Evolutionary conservation across 2,329 filamentous ascomycete species (phyloP).

Genomic region (Pestalotiopsis sp.): DNA sequence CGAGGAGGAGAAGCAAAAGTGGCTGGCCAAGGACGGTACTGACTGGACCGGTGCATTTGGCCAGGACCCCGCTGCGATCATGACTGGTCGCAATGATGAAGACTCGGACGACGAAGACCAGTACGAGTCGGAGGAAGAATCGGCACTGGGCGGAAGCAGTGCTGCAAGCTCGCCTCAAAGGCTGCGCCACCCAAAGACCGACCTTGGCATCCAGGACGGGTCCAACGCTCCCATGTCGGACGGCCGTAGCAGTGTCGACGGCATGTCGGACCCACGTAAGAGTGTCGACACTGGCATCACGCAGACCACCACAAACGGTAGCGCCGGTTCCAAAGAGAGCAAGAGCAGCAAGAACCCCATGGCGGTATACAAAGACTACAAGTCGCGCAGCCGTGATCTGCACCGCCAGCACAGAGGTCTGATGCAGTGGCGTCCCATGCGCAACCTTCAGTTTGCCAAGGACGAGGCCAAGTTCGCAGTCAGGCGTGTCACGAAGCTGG

Average conservation of each 20-base stretch:
- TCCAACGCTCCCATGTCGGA: constrained; percentile 16
- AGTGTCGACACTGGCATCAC: constrained; percentile 22
- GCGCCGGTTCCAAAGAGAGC: constrained; percentile 26
- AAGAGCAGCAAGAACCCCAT: constrained; percentile 55
- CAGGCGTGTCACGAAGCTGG: constrained; percentile 74
- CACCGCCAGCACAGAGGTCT: constrained; percentile 85
- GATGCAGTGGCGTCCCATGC: constrained; percentile 94
- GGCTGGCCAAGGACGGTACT: constrained; percentile 78
- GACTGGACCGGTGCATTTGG: constrained; percentile 91
- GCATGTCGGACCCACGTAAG: neutral
- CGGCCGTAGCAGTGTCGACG: neutral
- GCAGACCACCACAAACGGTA: constrained; percentile 20
- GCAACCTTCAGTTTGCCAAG: constrained; percentile 85
- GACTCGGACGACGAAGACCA: constrained; percentile 41
- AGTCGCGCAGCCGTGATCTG: constrained; percentile 71
- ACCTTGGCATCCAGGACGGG: constrained; percentile 41
- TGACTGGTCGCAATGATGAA: constrained; percentile 37
- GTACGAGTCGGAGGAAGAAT: constrained; percentile 34
- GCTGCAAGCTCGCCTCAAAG: constrained; percentile 19
- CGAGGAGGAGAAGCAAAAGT: constrained; percentile 74
- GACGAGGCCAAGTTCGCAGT: constrained; percentile 82
- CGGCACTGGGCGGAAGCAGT: constrained; percentile 25
- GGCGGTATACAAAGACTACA: constrained; percentile 64
- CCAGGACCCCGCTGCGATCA: constrained; percentile 64
- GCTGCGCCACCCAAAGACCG: constrained; percentile 28